These are phyloP conservation scores for Lachancea cidri DNA, from an alignment of 805 yeast species.

Conservation along the genomic window DNA sequence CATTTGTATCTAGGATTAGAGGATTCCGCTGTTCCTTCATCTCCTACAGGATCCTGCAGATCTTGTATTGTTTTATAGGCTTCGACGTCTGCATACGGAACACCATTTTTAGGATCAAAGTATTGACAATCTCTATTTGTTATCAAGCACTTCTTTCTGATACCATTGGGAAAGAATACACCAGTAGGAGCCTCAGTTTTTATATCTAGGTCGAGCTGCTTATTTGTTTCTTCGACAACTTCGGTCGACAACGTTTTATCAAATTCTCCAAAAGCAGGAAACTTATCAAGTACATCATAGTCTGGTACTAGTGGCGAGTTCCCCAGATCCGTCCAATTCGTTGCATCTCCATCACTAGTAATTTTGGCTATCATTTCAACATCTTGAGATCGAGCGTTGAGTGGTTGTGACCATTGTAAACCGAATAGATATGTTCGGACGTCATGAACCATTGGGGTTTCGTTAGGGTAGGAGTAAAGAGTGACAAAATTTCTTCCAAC, in stretches of 20 bases:
- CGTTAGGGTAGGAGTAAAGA: slow-evolving; percentile 38
- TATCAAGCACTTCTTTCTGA: slow-evolving; percentile 62
- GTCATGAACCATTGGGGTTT: slow-evolving; percentile 10
- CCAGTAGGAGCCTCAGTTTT: slow-evolving; percentile 73
- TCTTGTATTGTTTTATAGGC: slow-evolving; percentile 65
- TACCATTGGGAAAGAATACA: slow-evolving; percentile 63
- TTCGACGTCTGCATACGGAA: slow-evolving; percentile 80
- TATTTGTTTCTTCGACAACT: slow-evolving; percentile 41
- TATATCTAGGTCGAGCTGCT: slow-evolving; percentile 46
- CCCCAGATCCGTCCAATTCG: slow-evolving; percentile 34
- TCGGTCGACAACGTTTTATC: slow-evolving; percentile 38
- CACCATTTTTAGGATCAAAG: slow-evolving; percentile 82
- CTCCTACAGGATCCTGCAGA: slow-evolving; percentile 48
- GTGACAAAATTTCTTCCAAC: slow-evolving; percentile 52
- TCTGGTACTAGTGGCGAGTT: slow-evolving; percentile 42
- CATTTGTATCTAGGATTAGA: slow-evolving; percentile 36
- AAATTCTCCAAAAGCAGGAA: slow-evolving; percentile 58
- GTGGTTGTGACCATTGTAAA: slow-evolving; percentile 46
- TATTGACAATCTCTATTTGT: slow-evolving; percentile 67
- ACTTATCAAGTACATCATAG: slow-evolving; percentile 29
- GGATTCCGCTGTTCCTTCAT: slow-evolving; percentile 38
- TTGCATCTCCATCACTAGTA: slow-evolving; percentile 14
- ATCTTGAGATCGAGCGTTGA: slow-evolving; percentile 48
- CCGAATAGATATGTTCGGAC: slow-evolving; percentile 49
- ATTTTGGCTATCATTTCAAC: slow-evolving; percentile 45